Percentiles rank a stretch among this genome's conserved stretches.
Conservation (phyloP, 345 rosid species). For the Syzygium oleosum region DNA sequence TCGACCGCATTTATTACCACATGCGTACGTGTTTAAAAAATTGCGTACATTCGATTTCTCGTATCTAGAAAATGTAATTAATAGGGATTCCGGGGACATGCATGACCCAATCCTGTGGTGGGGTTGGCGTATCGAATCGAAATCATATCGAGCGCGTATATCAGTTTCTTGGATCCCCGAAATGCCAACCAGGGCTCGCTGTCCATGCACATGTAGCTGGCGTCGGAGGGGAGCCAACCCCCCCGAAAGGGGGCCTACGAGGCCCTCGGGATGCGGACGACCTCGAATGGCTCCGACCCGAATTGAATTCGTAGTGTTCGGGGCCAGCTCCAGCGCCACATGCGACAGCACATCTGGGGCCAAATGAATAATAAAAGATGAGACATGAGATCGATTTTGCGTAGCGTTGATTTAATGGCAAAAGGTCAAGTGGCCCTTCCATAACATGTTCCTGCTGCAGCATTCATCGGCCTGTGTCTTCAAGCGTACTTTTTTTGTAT, state of each 20-base stretch:
- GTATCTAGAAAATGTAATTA: neutral
- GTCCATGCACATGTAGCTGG: neutral
- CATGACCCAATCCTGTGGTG: rapidly evolving
- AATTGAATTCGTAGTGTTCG: neutral
- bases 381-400: neutral
- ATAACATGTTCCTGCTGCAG: neutral
- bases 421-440: neutral
- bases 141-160: neutral
- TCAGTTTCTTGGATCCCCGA: neutral
- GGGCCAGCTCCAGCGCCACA: neutral
- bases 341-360: neutral
- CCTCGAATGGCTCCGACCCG: neutral
- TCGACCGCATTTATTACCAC: neutral
- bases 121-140: neutral
- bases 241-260: too few relatives aligned
- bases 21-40: neutral
- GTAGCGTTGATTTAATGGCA: neutral
- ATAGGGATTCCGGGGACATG: neutral
- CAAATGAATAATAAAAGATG: neutral
- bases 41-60: neutral
- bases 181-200: neutral
- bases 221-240: neutral
- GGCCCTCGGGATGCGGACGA: neutral
- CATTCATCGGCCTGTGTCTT: neutral
- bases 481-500: neutral